Conservation (phyloP, 495 filamentous ascomycete species). For the Pseudoneurospora amorphoporcata region DNA sequence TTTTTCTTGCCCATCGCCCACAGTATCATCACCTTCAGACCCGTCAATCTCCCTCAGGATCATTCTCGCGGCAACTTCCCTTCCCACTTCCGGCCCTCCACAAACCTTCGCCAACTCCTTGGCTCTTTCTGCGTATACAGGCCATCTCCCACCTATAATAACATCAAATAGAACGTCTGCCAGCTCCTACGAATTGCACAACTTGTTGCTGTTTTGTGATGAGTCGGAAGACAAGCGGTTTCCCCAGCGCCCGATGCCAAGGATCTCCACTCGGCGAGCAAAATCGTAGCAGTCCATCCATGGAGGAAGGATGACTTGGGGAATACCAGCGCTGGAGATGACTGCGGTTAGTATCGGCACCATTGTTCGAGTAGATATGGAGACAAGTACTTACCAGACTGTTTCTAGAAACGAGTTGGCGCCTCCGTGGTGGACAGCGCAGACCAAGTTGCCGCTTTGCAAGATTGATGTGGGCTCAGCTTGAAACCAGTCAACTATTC, state of each 20-base stretch:
- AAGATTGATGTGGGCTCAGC: slow-evolving; percentile 29
- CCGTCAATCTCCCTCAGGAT: slow-evolving; percentile 14
- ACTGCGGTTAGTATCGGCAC: neutral
- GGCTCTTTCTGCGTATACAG: slow-evolving; percentile 7
- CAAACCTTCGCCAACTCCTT: slow-evolving; percentile 16
- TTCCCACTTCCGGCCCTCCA: slow-evolving; percentile 10
- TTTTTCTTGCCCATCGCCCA: neutral
- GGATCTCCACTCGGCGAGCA: slow-evolving; percentile 38
- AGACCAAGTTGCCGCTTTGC: slow-evolving; percentile 23
- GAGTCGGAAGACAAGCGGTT: slow-evolving; percentile 13
- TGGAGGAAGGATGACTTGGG: slow-evolving; percentile 41
- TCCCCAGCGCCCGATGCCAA: slow-evolving; percentile 41
- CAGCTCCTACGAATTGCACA: slow-evolving; percentile 10
- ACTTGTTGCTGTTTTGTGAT: neutral
- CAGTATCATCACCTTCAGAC: neutral
- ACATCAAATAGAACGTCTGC: slow-evolving; percentile 15
- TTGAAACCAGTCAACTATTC: slow-evolving; percentile 27
- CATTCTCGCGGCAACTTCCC: slow-evolving; percentile 11
- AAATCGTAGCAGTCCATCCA: slow-evolving; percentile 49
- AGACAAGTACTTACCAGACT: slow-evolving; percentile 17
- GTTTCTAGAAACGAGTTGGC: slow-evolving; percentile 35
- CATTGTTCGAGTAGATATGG: neutral
- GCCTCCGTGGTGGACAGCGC: slow-evolving; percentile 36
- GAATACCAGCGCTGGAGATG: slow-evolving; percentile 32
- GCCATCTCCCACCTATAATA: slow-evolving; percentile 7